Base-by-base conservation (phyloP, 495 filamentous ascomycete species). In the Alectoria sarmentosa region DNA sequence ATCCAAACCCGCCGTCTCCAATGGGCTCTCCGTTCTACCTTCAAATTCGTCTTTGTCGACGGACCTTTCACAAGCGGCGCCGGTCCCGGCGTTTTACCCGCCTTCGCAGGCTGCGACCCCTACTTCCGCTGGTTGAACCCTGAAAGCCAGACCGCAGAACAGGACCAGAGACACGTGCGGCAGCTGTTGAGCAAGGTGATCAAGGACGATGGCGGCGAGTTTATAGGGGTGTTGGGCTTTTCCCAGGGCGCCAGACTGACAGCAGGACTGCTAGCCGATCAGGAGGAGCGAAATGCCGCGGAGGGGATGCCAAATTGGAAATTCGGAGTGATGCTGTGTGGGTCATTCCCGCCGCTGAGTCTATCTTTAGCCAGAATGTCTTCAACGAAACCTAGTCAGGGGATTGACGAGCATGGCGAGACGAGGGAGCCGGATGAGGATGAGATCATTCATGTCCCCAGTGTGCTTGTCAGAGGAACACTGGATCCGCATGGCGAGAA, bases 61-160 rank as follows among this genome's bases (percentile, higher is more conserved):
- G 75, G 56, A 0, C 75, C 75, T 5, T 73, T 74, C 26, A 36
- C 49, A 23, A 57, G 66, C n/a, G 60, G 44, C 1, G 44, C 75
- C 38, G 75, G 75, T 5, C 75, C 75, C 0, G 75, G 71, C 14
- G 71, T 77, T 4, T 59, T 76, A 13, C 75, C 75, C 2, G 57
- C 70, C 32, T 77, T 77, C 55, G 73, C 72, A 49, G 72, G 63
- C 57, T 72, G 69, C 42, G 72, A 62, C 0, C 75, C 75, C 4
- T 77, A 69, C 61, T 64, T 56, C 26, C 63, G 69, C 0, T 77
- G 75, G 75, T 37, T 65, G 15, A 46, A 41, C 8, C 28, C 32
- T 4, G 67, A 55, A 11, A 62, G 44, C n/a, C n/a, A 36, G 23
- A 55, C 57, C 36, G 54, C 59, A 41, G 58, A 62, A 37, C 48